Conservation (phyloP, 257 asterid genomes). For the Solanum pinnatisectum region DNA sequence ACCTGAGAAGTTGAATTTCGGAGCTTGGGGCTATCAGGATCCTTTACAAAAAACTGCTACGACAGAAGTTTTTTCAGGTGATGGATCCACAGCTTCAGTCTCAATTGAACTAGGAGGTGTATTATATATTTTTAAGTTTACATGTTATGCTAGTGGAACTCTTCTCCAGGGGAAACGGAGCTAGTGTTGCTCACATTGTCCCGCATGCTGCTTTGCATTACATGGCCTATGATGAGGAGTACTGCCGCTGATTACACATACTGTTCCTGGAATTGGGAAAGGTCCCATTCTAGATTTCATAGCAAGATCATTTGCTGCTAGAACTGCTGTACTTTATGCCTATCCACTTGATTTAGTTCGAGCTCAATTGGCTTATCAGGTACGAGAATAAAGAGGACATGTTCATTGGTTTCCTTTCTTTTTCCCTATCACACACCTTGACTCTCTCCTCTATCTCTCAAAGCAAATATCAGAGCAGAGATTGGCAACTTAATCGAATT, state of each 20-base stretch:
- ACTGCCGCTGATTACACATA: constrained; percentile 62
- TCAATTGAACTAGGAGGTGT: background rate
- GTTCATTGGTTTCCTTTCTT: background rate
- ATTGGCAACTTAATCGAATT: background rate
- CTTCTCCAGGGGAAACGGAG: constrained; percentile 77
- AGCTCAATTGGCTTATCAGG: constrained; percentile 86
- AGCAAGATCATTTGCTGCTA: constrained; percentile 86
- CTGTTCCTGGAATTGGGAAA: constrained; percentile 46
- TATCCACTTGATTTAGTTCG: constrained; percentile 88
- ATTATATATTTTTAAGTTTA: background rate
- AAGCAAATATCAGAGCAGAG: background rate
- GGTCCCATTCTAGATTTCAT: constrained; percentile 82
- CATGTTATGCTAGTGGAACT: background rate
- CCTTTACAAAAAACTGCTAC: constrained; percentile 61
- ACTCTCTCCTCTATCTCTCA: background rate
- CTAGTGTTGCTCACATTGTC: constrained; percentile 83
- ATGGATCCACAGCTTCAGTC: background rate
- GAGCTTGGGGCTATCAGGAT: constrained; percentile 64
- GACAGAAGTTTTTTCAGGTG: constrained; percentile 85
- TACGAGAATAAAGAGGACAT: constrained; percentile 1
- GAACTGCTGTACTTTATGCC: constrained; percentile 79
- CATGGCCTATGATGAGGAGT: constrained; percentile 78
- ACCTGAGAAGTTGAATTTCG: constrained; percentile 68
- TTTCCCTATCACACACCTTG: background rate
- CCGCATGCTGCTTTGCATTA: constrained; percentile 59